phyloP scores from a whole-genome alignment of 176 grass and related monocot genomes.

The Oryza officinalis region DNA sequence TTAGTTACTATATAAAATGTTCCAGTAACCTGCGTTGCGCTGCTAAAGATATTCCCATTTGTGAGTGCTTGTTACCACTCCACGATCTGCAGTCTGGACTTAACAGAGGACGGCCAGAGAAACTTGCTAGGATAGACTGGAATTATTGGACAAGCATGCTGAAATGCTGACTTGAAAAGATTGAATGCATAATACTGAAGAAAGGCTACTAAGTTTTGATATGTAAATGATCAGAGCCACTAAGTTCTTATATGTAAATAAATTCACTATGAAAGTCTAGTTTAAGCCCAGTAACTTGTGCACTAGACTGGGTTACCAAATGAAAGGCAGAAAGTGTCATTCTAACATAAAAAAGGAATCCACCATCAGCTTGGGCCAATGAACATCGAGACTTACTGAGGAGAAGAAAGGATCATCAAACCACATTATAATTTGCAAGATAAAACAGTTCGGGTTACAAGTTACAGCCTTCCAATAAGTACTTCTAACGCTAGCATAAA shows the following conservation, averaged over 20 bases:
- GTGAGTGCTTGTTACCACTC: no score
- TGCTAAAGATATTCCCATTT: not conserved
- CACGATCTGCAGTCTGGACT: not conserved
- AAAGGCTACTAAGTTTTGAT: not conserved
- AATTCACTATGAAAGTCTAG: not conserved
- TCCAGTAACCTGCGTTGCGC: not conserved
- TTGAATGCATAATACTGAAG: not conserved
- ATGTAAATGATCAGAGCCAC: not conserved
- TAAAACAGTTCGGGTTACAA: constrained; percentile 12
- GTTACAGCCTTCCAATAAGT: not conserved
- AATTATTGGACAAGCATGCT: not conserved
- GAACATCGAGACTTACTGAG: not conserved
- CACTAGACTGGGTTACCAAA: not conserved
- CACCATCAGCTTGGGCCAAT: not conserved
- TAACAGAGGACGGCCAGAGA: not conserved
- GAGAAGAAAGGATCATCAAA: not conserved
- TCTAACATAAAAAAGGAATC: not conserved
- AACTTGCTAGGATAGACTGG: not conserved
- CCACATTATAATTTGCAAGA: not conserved
- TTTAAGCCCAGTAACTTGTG: not conserved
- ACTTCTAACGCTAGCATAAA: constrained; percentile 13
- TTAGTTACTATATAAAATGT: no score
- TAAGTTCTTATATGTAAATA: not conserved
- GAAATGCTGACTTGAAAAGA: not conserved
- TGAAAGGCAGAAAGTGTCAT: not conserved